Percentiles rank a stretch among this genome's conserved stretches.
Evolutionary conservation across 768 basidiomycete species (phyloP).

Genomic region (Trichaptum fuscoviolaceum): DNA sequence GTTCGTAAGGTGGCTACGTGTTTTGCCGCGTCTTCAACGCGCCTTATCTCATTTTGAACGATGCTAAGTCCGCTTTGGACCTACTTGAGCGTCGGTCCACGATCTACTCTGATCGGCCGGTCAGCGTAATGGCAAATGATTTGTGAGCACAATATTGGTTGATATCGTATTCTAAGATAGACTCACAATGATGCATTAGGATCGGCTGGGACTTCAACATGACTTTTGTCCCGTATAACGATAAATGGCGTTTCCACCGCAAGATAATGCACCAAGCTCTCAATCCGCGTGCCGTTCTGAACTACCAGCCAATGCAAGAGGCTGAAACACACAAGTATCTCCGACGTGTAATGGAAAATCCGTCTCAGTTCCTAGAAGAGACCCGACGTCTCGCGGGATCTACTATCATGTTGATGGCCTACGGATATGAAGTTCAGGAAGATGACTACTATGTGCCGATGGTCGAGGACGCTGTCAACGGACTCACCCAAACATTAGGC

Average conservation of each 20-base stretch:
- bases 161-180: neutral
- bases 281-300: neutral
- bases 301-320: constrained; percentile 5
- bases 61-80: constrained; percentile 13
- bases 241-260: constrained; percentile 12
- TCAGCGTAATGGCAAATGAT: neutral
- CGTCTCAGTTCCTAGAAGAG: neutral
- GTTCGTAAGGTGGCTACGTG: neutral
- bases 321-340: constrained; percentile 9
- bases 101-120: constrained; percentile 14
- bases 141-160: constrained; percentile 8
- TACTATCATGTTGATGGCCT: constrained; percentile 4
- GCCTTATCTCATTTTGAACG: constrained; percentile 12
- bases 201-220: neutral
- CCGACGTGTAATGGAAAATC: constrained; percentile 2
- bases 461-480: constrained; percentile 1
- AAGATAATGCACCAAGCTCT: constrained; percentile 10
- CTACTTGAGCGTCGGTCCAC: constrained; percentile 18
- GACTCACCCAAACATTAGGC: neutral
- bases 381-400: constrained; percentile 2
- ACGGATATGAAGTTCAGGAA: neutral
- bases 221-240: constrained; percentile 11
- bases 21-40: neutral
- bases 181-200: neutral
- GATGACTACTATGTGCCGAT: constrained; percentile 1